A percentile compares a stretch with the other conserved stretches of the same genome.
These are phyloP conservation scores for Sporopachydermia lactativora DNA, from an alignment of 805 yeast genomes.

Conservation along the genomic window DNA sequence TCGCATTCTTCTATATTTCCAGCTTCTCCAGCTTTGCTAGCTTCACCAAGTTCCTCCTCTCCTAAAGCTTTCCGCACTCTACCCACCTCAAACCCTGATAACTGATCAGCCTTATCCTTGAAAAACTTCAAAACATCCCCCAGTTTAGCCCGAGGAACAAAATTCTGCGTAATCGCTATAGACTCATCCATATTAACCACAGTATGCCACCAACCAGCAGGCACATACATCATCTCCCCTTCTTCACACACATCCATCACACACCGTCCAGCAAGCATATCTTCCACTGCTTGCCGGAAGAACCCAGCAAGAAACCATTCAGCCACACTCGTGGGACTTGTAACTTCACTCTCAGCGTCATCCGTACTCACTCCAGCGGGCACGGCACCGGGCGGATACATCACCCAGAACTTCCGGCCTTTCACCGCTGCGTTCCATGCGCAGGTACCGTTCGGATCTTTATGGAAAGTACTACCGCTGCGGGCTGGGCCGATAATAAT, in stretches of 20 bases:
- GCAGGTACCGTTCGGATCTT: slow-evolving; percentile 81
- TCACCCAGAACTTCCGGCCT: slow-evolving; percentile 76
- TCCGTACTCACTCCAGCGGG: slow-evolving; percentile 85
- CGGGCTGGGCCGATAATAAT: slow-evolving; percentile 70
- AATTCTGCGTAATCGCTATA: slow-evolving; percentile 84
- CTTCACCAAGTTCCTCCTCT: slow-evolving; percentile 55
- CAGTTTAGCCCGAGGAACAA: slow-evolving; percentile 56
- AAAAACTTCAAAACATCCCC: slow-evolving; percentile 53
- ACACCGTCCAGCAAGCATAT: slow-evolving; percentile 24
- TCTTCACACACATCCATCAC: slow-evolving; percentile 61
- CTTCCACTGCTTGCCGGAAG: slow-evolving; percentile 47
- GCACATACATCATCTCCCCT: slow-evolving; percentile 80
- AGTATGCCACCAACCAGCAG: slow-evolving; percentile 96
- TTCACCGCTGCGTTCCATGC: slow-evolving; percentile 79
- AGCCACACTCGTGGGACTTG: slow-evolving; percentile 83
- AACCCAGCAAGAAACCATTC: slow-evolving; percentile 85
- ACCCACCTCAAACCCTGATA: slow-evolving; percentile 49
- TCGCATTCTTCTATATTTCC: slow-evolving; percentile 12
- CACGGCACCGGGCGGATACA: slow-evolving; percentile 62
- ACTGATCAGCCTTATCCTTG: slow-evolving; percentile 50
- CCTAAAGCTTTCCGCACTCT: slow-evolving; percentile 12
- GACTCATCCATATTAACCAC: slow-evolving; percentile 75
- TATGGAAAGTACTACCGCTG: slow-evolving; percentile 84
- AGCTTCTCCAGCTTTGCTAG: slow-evolving; percentile 14
- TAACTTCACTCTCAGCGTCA: slow-evolving; percentile 71